Evolutionary conservation across 2,329 filamentous ascomycete genomes (phyloP).

Genomic region (Talaromyces marneffei): DNA sequence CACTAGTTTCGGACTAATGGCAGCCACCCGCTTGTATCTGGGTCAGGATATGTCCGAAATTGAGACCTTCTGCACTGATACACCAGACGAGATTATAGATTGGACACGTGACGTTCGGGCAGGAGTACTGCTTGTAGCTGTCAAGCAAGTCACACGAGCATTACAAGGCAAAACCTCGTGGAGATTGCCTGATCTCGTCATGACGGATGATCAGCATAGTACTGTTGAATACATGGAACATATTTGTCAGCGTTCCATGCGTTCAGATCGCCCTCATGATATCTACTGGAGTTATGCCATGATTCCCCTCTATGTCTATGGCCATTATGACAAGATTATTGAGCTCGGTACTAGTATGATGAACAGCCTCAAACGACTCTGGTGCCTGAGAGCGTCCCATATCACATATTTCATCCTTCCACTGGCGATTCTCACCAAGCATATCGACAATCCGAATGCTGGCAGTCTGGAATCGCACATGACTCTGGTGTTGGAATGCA

Average conservation of each 20-base stretch:
- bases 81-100: slow-evolving; percentile 51
- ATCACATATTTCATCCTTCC: slow-evolving; percentile 43
- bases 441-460: slow-evolving; percentile 38
- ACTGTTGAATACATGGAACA: slow-evolving; percentile 45
- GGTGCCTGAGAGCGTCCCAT: slow-evolving; percentile 41
- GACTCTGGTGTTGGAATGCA: slow-evolving; percentile 44
- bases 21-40: slow-evolving; percentile 51
- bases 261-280: slow-evolving; percentile 48
- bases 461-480: slow-evolving; percentile 45
- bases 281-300: slow-evolving; percentile 50
- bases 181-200: slow-evolving; percentile 42
- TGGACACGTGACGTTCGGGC: slow-evolving; percentile 55
- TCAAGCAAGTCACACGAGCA: slow-evolving; percentile 52
- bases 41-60: slow-evolving; percentile 54
- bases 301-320: slow-evolving; percentile 43
- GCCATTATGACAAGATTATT: slow-evolving; percentile 42
- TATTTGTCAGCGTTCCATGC: slow-evolving; percentile 41
- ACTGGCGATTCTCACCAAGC: slow-evolving; percentile 38
- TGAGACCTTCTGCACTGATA: slow-evolving; percentile 52
- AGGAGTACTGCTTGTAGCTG: slow-evolving; percentile 51
- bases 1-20: slow-evolving; percentile 55
- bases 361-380: slow-evolving; percentile 39
- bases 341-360: slow-evolving; percentile 38
- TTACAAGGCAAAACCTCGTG: slow-evolving; percentile 56
- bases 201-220: slow-evolving; percentile 52